Conservation (phyloP, 2,329 filamentous ascomycete genomes). For the Aspergillus felis region DNA sequence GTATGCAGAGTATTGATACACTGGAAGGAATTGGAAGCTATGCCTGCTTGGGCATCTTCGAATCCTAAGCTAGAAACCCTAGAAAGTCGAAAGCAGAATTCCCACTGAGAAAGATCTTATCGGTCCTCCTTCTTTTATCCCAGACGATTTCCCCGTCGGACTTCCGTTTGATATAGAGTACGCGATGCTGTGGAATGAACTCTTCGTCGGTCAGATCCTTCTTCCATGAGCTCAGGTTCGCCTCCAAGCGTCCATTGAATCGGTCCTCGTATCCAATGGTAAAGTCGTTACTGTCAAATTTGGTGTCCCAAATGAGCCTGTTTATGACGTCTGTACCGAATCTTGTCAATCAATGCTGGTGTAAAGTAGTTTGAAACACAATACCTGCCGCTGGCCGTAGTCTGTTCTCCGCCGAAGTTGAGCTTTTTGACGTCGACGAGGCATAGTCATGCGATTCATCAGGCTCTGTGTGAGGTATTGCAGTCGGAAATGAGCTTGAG, state of each 20-base stretch:
- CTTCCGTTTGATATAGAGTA: slow-evolving; percentile 47
- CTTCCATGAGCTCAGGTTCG: slow-evolving; percentile 49
- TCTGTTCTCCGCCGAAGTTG: slow-evolving; percentile 11
- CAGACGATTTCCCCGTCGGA: slow-evolving; percentile 44
- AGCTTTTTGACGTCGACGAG: background rate
- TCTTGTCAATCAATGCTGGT: background rate
- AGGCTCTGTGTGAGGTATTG: background rate
- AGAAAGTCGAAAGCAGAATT: slow-evolving; percentile 29
- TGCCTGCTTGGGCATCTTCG: background rate
- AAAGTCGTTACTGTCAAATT: slow-evolving; percentile 43
- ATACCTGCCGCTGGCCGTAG: slow-evolving; percentile 12
- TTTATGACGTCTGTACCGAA: slow-evolving; percentile 41
- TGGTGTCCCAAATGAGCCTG: slow-evolving; percentile 49
- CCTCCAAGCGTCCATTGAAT: slow-evolving; percentile 49
- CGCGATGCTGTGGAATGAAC: slow-evolving; percentile 54
- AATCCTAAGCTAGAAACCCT: slow-evolving; percentile 21
- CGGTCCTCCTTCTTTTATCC: slow-evolving; percentile 47
- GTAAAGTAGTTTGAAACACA: background rate
- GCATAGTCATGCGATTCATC: background rate
- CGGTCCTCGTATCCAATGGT: slow-evolving; percentile 53
- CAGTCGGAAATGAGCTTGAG: background rate
- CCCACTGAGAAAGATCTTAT: slow-evolving; percentile 47
- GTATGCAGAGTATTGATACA: background rate
- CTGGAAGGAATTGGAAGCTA: background rate
- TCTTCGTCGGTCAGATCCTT: slow-evolving; percentile 53